Evolutionary conservation across 257 asterid species (phyloP).

Genomic region (Solanum rostratum): DNA sequence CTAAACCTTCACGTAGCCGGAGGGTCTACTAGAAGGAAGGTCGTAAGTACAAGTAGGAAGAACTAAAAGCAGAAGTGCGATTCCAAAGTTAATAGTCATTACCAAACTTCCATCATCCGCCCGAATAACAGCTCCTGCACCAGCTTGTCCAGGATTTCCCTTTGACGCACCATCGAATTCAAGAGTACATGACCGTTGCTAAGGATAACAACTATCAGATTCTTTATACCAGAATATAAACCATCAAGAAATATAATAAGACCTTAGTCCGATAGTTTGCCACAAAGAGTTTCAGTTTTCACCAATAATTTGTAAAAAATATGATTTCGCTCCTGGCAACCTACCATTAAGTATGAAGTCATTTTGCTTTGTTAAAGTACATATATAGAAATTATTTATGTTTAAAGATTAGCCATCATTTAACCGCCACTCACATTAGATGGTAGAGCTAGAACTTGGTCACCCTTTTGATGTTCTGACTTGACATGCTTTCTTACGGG

Average conservation of each 20-base stretch:
- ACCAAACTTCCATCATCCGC: constrained; percentile 90
- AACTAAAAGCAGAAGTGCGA: neutral
- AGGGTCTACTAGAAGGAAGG: constrained; percentile 45
- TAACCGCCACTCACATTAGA: constrained; percentile 9
- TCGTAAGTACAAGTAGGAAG: neutral
- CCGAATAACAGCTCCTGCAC: constrained; percentile 87
- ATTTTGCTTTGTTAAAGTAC: neutral
- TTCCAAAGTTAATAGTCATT: constrained; percentile 1
- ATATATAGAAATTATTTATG: neutral
- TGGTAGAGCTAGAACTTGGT: constrained; percentile 5
- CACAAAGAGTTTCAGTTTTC: neutral
- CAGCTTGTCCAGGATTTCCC: constrained; percentile 98
- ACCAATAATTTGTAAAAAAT: neutral
- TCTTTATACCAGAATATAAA: neutral
- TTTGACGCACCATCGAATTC: constrained; percentile 97
- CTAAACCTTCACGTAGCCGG: constrained; percentile 92
- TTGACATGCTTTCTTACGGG: constrained; percentile 1
- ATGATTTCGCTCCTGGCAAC: neutral
- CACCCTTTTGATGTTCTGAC: constrained; percentile 5
- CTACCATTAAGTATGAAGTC: neutral
- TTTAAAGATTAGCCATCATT: neutral
- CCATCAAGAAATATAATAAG: neutral
- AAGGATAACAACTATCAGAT: constrained; percentile 5
- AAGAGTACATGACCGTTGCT: constrained; percentile 70
- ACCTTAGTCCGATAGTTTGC: neutral